phyloP scores from a whole-genome alignment of 192 early-diverging fungal species.

The Physocladia obscura region DNA sequence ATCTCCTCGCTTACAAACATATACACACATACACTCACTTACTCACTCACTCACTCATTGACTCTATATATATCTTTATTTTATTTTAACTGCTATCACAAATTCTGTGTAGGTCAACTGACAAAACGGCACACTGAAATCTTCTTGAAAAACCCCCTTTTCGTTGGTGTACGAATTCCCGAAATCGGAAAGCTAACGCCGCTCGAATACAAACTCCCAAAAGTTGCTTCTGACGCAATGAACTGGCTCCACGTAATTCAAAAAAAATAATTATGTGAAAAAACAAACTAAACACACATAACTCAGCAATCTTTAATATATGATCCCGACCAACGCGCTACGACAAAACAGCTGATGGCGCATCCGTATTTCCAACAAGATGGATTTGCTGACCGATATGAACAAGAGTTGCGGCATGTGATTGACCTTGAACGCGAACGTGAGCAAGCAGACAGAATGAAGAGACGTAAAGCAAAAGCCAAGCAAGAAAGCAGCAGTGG shows the following conservation, averaged over 20 bases:
- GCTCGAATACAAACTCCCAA: slow-evolving; percentile 51
- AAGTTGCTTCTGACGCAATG: slow-evolving; percentile 56
- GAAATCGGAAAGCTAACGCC: slow-evolving; percentile 58
- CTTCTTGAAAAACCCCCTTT: slow-evolving; percentile 61
- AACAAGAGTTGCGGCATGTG: slow-evolving; percentile 49
- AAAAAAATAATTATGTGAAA: neutral
- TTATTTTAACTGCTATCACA: neutral
- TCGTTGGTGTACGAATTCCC: slow-evolving; percentile 61
- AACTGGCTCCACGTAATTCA: slow-evolving; percentile 50
- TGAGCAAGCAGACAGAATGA: slow-evolving; percentile 44
- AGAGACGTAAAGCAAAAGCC: slow-evolving; percentile 42
- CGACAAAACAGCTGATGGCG: slow-evolving; percentile 55
- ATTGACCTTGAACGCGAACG: slow-evolving; percentile 55
- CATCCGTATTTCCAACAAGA: slow-evolving; percentile 63
- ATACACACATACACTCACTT: too few relatives aligned
- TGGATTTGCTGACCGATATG: slow-evolving; percentile 54
- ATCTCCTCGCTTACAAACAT: too few relatives aligned
- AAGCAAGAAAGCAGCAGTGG: neutral
- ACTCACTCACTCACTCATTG: too few relatives aligned
- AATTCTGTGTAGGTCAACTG: slow-evolving; percentile 40
- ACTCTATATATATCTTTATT: neutral
- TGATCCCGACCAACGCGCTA: slow-evolving; percentile 62
- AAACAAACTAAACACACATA: neutral
- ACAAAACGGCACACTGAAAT: slow-evolving; percentile 62
- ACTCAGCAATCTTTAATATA: slow-evolving; percentile 59